These are phyloP conservation scores for Pistacia integerrima DNA, from an alignment of 345 rosid genomes.

Conservation along the genomic window DNA sequence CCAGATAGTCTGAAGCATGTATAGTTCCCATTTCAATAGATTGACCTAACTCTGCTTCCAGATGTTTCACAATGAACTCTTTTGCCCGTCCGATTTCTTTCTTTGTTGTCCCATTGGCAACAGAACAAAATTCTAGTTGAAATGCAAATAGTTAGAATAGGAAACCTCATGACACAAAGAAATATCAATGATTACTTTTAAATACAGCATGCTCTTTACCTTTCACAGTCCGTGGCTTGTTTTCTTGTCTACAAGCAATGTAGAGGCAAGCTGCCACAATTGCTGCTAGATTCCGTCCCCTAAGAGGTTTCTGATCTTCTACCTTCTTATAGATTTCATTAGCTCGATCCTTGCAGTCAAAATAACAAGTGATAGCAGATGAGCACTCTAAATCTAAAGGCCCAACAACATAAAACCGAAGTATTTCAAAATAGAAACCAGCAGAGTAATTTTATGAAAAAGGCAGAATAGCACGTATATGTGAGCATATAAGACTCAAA, in stretches of 20 bases:
- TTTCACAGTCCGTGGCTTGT: constrained; percentile 52
- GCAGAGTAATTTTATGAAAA: neutral
- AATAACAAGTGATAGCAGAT: neutral
- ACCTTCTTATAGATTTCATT: constrained; percentile 59
- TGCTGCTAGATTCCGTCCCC: constrained; percentile 52
- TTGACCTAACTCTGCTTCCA: constrained; percentile 56
- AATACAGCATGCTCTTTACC: constrained; percentile 25
- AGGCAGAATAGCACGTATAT: neutral
- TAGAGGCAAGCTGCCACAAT: constrained; percentile 55
- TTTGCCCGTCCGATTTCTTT: constrained; percentile 61
- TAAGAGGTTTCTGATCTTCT: constrained; percentile 54
- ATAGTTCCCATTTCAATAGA: constrained; percentile 62
- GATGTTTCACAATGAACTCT: constrained; percentile 53
- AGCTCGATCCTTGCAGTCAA: constrained; percentile 49
- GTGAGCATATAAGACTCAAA: neutral
- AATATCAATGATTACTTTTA: constrained; percentile 7
- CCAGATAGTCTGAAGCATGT: constrained; percentile 59
- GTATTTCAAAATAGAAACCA: neutral
- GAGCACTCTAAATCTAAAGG: constrained; percentile 6
- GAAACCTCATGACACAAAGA: constrained; percentile 2
- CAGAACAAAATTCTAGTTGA: constrained; percentile 50
- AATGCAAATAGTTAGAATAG: constrained; percentile 20
- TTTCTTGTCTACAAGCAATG: constrained; percentile 55
- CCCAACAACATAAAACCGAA: neutral
- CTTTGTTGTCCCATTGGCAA: constrained; percentile 52